Conservation (phyloP, 495 filamentous ascomycete species). For the Neurospora sp. region DNA sequence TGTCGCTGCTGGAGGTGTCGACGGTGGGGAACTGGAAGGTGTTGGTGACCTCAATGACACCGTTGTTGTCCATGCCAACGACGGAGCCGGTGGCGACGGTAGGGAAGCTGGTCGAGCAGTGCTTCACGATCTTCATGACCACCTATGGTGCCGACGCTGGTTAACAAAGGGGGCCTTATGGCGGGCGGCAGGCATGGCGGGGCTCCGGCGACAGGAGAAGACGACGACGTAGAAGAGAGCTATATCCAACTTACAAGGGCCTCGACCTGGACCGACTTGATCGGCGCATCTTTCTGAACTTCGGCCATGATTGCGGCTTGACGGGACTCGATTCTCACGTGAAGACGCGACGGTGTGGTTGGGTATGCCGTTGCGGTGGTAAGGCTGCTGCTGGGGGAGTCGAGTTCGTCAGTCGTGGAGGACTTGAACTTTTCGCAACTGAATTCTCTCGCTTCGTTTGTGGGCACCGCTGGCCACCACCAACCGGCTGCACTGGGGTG, state of each 20-base stretch:
- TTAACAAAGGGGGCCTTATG: conserved; percentile 2
- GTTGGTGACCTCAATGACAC: conserved; percentile 84
- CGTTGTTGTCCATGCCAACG: conserved; percentile 84
- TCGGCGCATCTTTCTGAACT: conserved; percentile 47
- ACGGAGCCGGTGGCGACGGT: conserved; percentile 81
- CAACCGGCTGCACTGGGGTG: neutral
- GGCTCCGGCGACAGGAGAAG: conserved; percentile 4
- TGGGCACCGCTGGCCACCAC: conserved; percentile 11
- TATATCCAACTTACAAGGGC: conserved; percentile 49
- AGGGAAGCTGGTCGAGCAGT: conserved; percentile 78
- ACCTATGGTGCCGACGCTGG: conserved; percentile 45
- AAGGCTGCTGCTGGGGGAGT: conserved; percentile 1
- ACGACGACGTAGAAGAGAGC: neutral
- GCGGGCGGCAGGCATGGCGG: conserved; percentile 11
- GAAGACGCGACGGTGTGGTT: conserved; percentile 1
- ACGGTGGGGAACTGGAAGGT: conserved; percentile 86
- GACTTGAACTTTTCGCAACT: conserved; percentile 13
- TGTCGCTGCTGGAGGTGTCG: conserved; percentile 58
- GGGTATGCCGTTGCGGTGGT: neutral
- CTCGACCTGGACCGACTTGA: conserved; percentile 76
- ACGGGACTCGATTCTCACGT: neutral
- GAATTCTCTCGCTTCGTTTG: conserved; percentile 24
- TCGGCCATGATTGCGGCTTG: conserved; percentile 30
- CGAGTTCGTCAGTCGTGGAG: conserved; percentile 1
- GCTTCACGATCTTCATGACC: conserved; percentile 94